Conservation (phyloP, 345 rosid genomes). For the Microcos paniculata region DNA sequence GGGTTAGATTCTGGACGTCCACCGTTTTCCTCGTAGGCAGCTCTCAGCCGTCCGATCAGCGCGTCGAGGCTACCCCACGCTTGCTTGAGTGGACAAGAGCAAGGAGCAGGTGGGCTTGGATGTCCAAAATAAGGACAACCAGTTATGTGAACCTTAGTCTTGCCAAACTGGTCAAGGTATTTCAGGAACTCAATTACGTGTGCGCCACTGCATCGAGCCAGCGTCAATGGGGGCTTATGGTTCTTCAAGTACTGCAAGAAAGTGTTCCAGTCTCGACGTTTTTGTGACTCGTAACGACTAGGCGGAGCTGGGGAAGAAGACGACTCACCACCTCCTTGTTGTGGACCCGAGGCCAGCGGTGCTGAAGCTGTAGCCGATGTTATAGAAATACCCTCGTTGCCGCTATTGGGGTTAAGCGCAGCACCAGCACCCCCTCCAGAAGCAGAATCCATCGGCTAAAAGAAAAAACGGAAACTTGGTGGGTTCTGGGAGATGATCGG, state of each 20-base stretch:
- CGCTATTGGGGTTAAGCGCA: conserved; percentile 22
- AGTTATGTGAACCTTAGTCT: conserved; percentile 63
- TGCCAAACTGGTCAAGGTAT: conserved; percentile 72
- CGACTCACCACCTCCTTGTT: not conserved
- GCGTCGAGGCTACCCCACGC: conserved; percentile 86
- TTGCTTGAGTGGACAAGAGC: conserved; percentile 65
- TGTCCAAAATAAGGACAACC: conserved; percentile 62
- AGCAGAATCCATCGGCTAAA: conserved; percentile 34
- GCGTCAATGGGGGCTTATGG: conserved; percentile 65
- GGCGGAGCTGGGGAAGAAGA: conserved; percentile 36
- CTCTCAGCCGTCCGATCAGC: conserved; percentile 72
- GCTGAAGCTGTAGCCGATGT: conserved; percentile 26
- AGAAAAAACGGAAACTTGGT: not conserved
- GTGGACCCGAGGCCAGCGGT: not conserved
- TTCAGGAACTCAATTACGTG: conserved; percentile 71
- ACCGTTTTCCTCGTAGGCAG: conserved; percentile 71
- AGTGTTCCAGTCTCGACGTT: conserved; percentile 72
- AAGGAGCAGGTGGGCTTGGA: conserved; percentile 61
- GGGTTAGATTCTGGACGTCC: conserved; percentile 66
- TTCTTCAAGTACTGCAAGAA: conserved; percentile 65
- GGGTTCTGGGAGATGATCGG: not conserved
- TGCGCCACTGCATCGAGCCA: conserved; percentile 65
- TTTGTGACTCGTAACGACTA: conserved; percentile 72
- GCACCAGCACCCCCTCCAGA: conserved; percentile 26
- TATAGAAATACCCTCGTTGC: conserved; percentile 23